Evolutionary conservation across 306 rosid genomes (phyloP).

Genomic region (Styphnolobium japonicum): DNA sequence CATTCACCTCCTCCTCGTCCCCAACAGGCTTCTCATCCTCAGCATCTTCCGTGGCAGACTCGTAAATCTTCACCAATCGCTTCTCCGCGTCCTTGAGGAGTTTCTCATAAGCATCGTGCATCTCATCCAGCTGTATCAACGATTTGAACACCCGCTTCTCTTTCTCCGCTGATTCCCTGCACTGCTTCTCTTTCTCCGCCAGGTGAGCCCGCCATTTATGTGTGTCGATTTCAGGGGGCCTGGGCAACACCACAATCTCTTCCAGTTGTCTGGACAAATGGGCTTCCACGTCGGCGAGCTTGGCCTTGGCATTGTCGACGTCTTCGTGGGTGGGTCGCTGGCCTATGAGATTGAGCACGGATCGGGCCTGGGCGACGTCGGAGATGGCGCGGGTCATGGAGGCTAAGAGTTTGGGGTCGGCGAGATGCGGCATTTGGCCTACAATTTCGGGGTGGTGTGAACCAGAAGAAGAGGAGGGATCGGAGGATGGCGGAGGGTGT

Average conservation of each 20-base stretch:
- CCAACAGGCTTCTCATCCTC: not conserved
- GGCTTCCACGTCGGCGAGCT: constrained; percentile 53
- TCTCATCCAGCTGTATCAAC: constrained; percentile 67
- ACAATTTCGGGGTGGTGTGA: constrained; percentile 30
- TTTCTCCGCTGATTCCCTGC: constrained; percentile 50
- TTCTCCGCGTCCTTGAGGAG: constrained; percentile 80
- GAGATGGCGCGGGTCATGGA: constrained; percentile 75
- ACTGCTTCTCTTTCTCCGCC: constrained; percentile 49
- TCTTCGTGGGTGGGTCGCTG: constrained; percentile 80
- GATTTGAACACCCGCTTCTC: constrained; percentile 52
- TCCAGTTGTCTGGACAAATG: constrained; percentile 55
- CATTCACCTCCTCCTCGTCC: constrained; percentile 45
- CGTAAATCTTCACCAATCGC: constrained; percentile 69
- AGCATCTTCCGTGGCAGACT: constrained; percentile 31
- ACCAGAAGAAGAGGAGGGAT: constrained; percentile 40
- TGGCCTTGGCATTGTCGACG: constrained; percentile 61
- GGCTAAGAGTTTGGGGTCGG: constrained; percentile 59
- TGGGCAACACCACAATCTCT: constrained; percentile 55
- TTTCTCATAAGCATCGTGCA: constrained; percentile 76
- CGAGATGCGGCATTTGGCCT: constrained; percentile 58
- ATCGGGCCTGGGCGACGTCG: constrained; percentile 84
- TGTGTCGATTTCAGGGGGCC: constrained; percentile 66
- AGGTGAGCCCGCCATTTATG: constrained; percentile 52
- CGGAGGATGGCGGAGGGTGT: constrained; percentile 2
- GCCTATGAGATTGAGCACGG: constrained; percentile 65